Evolutionary conservation across 352 stramenopile genomes (phyloP), one percentile per base, ranked within the genome.

Genomic region (Globisporangium spiculum): DNA sequence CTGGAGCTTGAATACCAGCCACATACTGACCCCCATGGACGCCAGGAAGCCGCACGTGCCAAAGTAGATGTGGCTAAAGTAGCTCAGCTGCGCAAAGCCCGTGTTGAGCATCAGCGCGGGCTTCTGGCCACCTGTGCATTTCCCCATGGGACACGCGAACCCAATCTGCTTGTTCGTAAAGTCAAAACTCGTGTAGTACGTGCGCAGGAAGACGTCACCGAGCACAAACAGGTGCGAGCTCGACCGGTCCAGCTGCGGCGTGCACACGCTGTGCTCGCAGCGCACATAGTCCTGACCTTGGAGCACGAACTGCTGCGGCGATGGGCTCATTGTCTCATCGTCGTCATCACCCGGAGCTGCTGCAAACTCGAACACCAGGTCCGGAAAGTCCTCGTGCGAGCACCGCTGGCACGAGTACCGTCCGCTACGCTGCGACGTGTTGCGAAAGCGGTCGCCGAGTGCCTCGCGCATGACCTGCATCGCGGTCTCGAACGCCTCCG

Each of bases 181-280:
- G 66, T 83, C 74, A 56, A 83, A 83, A 6, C 69, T 60, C 3
- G 76, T 79, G 69, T 83, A 83, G 66, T 83, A 83, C 24, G 74
- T 70, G 5, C 76, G 71, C 24, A 83, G 22, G 52, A 82, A 82
- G 18, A 80, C 61, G n/a, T 74, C 73, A 20, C 75, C 75, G 18
- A 82, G 71, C 41, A 82, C 69, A 26, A 77, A 59, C 30, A 77
- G 34, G 18, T 38, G 30, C 18, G 64, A 74, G 20, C 52, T 65
- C 10, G 72, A 77, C 32, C 62, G 32, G 44, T 80, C 76, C 20
- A 83, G 57, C 44, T 79, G 76, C 4, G 71, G 76, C 32, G 65
- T 66, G 41, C 76, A 83, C 27, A 73, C 63, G 4, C 50, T 48
- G 58, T 69, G 60, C 22, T 83, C 76, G 46, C 76, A 79, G 14